Evolutionary conservation across 768 basidiomycete genomes (phyloP).

Genomic region (Russula emetica): DNA sequence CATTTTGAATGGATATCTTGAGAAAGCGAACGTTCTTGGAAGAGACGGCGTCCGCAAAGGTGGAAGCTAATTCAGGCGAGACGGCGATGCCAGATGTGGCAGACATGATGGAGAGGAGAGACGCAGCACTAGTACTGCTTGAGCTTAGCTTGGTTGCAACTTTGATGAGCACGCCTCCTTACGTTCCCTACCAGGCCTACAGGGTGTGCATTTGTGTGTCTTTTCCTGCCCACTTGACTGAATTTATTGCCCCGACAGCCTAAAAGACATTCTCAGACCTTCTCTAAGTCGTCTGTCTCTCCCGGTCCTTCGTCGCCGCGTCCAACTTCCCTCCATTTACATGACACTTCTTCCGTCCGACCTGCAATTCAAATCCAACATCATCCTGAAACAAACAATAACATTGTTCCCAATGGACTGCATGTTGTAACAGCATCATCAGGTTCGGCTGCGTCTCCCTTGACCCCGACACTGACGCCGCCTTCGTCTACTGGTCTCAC

Average conservation of each 20-base stretch:
- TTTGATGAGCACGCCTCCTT: slow-evolving; percentile 32
- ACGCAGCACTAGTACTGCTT: neutral
- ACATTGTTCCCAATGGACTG: neutral
- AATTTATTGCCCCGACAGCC: slow-evolving; percentile 34
- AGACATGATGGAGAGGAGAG: slow-evolving; percentile 48
- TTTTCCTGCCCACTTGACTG: slow-evolving; percentile 10
- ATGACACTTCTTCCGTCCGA: slow-evolving; percentile 6
- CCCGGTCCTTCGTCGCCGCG: slow-evolving; percentile 24
- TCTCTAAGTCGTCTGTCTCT: slow-evolving; percentile 33
- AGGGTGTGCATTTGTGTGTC: slow-evolving; percentile 33
- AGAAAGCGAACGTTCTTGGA: slow-evolving; percentile 59
- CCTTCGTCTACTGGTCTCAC: neutral
- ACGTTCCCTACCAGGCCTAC: slow-evolving; percentile 51
- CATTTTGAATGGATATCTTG: slow-evolving; percentile 72
- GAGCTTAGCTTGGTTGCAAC: slow-evolving; percentile 10
- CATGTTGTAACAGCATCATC: neutral
- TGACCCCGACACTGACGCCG: neutral
- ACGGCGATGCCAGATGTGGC: slow-evolving; percentile 68
- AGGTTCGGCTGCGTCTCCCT: neutral
- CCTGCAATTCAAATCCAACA: neutral
- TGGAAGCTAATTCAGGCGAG: slow-evolving; percentile 51
- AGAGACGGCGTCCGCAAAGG: slow-evolving; percentile 56
- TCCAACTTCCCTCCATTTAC: slow-evolving; percentile 2
- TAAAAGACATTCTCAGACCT: slow-evolving; percentile 45
- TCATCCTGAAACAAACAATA: neutral